Conservation (phyloP, 345 rosid genomes). For the Gossypium ekmanianum region DNA sequence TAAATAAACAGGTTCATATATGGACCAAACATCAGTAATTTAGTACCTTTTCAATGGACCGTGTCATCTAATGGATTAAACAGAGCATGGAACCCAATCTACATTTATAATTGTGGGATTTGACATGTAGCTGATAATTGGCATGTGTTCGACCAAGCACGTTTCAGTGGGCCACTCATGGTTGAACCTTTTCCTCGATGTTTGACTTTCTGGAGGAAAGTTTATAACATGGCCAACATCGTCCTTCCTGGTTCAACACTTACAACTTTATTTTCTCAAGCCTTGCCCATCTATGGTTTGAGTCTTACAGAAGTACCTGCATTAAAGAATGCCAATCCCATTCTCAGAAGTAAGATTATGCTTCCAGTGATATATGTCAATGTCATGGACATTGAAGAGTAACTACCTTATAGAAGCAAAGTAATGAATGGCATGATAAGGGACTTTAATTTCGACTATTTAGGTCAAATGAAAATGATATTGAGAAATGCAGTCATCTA, state of each 20-base stretch:
- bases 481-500: not conserved
- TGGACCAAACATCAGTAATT: not conserved
- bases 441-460: not conserved
- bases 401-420: not conserved
- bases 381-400: not conserved
- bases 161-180: not conserved
- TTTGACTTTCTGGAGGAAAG: not conserved
- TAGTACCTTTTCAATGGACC: not conserved
- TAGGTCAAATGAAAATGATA: not conserved
- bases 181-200: conserved; percentile 2
- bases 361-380: not conserved
- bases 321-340: not conserved
- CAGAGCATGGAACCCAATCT: not conserved
- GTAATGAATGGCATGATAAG: not conserved
- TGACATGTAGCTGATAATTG: not conserved
- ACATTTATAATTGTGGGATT: not conserved
- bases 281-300: not conserved
- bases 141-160: not conserved
- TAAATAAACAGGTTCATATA: not conserved
- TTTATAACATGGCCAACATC: not conserved
- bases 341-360: not conserved
- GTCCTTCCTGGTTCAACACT: not conserved
- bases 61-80: not conserved
- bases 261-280: not conserved
- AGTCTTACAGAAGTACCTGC: conserved; percentile 8